Conservation (phyloP, 257 asterid species). For the Marsdenia floribunda region DNA sequence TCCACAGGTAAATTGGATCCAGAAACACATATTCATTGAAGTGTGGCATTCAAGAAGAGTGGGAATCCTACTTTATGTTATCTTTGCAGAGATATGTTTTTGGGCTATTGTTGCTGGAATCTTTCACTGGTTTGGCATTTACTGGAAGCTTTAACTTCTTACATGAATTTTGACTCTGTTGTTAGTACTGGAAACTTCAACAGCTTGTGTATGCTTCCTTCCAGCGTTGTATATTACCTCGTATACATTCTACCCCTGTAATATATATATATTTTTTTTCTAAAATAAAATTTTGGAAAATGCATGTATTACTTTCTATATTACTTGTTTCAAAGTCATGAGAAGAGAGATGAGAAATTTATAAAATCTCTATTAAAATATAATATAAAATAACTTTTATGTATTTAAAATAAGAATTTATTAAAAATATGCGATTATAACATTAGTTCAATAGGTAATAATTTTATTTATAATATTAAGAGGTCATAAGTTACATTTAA, state of each 20-base stretch:
- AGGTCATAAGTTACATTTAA: no score
- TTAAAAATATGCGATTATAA: no score
- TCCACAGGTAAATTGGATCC: slow-evolving; percentile 56
- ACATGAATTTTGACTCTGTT: neutral
- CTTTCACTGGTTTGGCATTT: slow-evolving; percentile 46
- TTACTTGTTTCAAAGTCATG: no score
- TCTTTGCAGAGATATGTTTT: slow-evolving; percentile 66
- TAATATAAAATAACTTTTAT: no score
- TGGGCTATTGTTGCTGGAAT: slow-evolving; percentile 59
- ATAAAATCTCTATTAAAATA: no score
- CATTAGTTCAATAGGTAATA: no score
- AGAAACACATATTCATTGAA: slow-evolving; percentile 63
- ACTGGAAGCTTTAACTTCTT: slow-evolving; percentile 57
- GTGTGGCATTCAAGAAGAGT: slow-evolving; percentile 66
- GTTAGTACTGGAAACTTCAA: neutral
- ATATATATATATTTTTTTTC: no score
- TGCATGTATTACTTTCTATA: no score
- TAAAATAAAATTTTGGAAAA: no score
- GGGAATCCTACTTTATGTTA: slow-evolving; percentile 61
- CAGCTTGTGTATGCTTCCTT: neutral
- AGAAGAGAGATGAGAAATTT: no score
- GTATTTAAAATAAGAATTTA: no score
- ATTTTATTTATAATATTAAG: no score
- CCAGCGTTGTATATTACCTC: neutral
- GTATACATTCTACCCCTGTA: neutral